phyloP scores from a whole-genome alignment of 2,329 filamentous ascomycete species.

The Ophiostoma sp. region DNA sequence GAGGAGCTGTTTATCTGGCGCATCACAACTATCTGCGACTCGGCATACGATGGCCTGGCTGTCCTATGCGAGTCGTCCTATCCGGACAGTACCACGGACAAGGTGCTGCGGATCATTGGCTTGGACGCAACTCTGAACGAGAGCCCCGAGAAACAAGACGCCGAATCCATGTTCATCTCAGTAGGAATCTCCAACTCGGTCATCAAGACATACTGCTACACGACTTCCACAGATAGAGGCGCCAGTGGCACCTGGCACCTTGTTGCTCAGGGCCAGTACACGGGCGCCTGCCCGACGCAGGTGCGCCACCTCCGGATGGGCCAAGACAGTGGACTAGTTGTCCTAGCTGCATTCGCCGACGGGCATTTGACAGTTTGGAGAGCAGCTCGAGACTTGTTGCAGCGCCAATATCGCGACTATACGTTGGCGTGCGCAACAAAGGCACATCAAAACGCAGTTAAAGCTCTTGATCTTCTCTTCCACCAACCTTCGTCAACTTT shows the following conservation, averaged over 20 bases:
- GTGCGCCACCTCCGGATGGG: conserved; percentile 39
- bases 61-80: conserved; percentile 53
- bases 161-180: conserved; percentile 52
- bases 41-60: conserved; percentile 45
- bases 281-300: conserved; percentile 71
- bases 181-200: conserved; percentile 81
- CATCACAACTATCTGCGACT: conserved; percentile 46
- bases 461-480: conserved; percentile 44
- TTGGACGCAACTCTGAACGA: conserved; percentile 18
- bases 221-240: conserved; percentile 19
- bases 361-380: conserved; percentile 64
- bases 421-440: conserved; percentile 24
- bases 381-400: conserved; percentile 10
- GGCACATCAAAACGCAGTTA: conserved; percentile 73
- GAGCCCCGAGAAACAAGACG: conserved; percentile 16
- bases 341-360: conserved; percentile 74
- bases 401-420: conserved; percentile 16
- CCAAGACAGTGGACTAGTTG: conserved; percentile 30
- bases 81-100: conserved; percentile 48
- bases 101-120: conserved; percentile 64
- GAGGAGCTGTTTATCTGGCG: conserved; percentile 90
- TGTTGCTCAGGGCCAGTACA: conserved; percentile 55
- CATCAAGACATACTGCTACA: conserved; percentile 56
- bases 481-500: not conserved
- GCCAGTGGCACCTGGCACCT: conserved; percentile 38